phyloP scores from a whole-genome alignment of 352 stramenopile genomes.

The Thraustochytrium sp. region DNA sequence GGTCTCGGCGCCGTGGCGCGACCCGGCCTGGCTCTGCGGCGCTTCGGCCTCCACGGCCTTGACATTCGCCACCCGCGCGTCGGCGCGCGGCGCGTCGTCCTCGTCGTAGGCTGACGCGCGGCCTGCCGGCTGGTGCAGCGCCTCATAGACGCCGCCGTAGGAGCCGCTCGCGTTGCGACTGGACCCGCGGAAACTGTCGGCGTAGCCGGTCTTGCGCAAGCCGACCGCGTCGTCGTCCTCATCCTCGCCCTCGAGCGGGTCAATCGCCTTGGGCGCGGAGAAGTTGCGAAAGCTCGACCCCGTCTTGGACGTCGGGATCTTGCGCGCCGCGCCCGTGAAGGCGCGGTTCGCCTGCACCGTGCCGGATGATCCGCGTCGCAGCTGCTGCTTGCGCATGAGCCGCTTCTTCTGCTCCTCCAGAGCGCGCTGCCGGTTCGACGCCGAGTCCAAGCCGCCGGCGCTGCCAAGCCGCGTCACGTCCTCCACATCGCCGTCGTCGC shows the following conservation, averaged over 20 bases:
- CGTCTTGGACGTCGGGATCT: neutral
- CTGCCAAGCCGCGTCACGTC: neutral
- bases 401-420: constrained; percentile 33
- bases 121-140: neutral
- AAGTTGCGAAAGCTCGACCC: constrained; percentile 36
- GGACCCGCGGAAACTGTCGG: constrained; percentile 32
- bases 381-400: constrained; percentile 29
- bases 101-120: neutral
- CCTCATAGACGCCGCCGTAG: constrained; percentile 34
- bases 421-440: constrained; percentile 1
- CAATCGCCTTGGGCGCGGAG: constrained; percentile 49
- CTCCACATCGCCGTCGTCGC: constrained; percentile 11
- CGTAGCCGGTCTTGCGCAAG: constrained; percentile 1
- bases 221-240: neutral
- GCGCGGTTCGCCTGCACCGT: constrained; percentile 24
- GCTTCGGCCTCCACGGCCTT: neutral
- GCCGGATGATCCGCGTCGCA: neutral
- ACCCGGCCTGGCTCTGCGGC: neutral
- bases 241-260: constrained; percentile 39
- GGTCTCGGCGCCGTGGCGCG: neutral
- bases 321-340: constrained; percentile 7
- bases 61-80: constrained; percentile 22
- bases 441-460: neutral
- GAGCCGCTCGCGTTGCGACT: constrained; percentile 16
- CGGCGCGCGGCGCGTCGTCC: neutral